Evolutionary conservation across 139 green algal species (phyloP).

Genomic region (Micromonas pusilla): DNA sequence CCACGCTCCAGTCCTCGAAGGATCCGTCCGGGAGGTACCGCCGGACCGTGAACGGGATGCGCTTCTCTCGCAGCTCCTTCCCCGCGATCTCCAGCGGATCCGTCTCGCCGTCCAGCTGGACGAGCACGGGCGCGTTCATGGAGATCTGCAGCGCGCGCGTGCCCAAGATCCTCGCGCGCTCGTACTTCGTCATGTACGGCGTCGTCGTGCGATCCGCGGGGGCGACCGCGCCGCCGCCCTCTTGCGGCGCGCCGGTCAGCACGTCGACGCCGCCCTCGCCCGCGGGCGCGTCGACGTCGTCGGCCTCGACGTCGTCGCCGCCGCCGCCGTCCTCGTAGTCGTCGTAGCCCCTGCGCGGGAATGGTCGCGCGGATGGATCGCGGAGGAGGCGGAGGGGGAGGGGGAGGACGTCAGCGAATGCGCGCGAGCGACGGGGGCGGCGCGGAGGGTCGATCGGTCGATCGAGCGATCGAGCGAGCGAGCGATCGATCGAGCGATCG

Average conservation of each 20-base stretch:
- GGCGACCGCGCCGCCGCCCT: not conserved
- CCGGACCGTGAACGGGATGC: constrained; percentile 96
- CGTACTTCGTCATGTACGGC: constrained; percentile 96
- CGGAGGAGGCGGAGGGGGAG: too few species aligned
- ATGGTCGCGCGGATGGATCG: not conserved
- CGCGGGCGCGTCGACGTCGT: not conserved
- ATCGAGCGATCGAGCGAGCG: too few species aligned
- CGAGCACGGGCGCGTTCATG: constrained; percentile 97
- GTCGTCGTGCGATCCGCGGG: constrained; percentile 56
- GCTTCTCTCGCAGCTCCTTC: constrained; percentile 88
- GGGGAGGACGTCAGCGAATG: too few species aligned
- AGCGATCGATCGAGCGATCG: too few species aligned
- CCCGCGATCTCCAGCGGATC: constrained; percentile 81
- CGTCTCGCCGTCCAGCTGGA: constrained; percentile 73
- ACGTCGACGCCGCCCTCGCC: constrained; percentile 2
- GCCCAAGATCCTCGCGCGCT: constrained; percentile 84
- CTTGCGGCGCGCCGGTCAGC: not conserved
- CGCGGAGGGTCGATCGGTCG: too few species aligned
- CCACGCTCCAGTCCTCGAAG: constrained; percentile 90
- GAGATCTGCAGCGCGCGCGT: constrained; percentile 91
- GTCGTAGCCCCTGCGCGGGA: not conserved
- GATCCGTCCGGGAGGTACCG: constrained; percentile 91
- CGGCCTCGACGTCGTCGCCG: not conserved
- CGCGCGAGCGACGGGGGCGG: too few species aligned
- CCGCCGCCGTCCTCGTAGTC: not conserved